Evolutionary conservation across 176 grass and related monocot genomes (phyloP).

Genomic region (Aegilops speltoides): DNA sequence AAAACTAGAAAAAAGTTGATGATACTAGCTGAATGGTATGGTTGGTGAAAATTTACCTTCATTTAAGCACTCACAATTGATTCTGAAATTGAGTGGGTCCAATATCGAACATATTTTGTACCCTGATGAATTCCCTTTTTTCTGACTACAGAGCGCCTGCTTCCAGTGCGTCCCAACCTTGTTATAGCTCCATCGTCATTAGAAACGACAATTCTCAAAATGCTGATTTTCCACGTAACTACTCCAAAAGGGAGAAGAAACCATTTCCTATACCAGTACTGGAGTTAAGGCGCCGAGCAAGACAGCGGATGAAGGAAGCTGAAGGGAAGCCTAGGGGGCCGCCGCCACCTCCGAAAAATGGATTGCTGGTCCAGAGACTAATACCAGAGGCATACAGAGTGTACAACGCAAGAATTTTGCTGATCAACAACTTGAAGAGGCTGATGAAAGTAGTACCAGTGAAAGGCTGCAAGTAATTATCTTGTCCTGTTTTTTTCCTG

Average conservation of each 20-base stretch:
- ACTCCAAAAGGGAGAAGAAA: conserved; percentile 91
- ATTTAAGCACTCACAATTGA: not conserved
- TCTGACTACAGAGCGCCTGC: conserved; percentile 27
- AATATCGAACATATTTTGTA: not conserved
- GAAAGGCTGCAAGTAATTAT: conserved; percentile 88
- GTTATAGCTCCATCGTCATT: conserved; percentile 9
- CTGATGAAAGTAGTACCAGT: conserved; percentile 91
- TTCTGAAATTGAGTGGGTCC: not conserved
- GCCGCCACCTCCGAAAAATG: conserved; percentile 77
- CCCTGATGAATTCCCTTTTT: not conserved
- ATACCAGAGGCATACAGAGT: conserved; percentile 90
- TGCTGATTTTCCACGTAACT: conserved; percentile 70
- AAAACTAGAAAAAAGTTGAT: not conserved
- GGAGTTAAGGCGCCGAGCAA: conserved; percentile 84
- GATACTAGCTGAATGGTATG: not conserved
- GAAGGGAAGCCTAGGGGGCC: conserved; percentile 58
- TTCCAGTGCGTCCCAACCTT: conserved; percentile 29
- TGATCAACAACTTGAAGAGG: conserved; percentile 91
- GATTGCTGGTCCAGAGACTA: conserved; percentile 73
- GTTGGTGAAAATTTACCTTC: not conserved
- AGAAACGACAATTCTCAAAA: conserved; percentile 77
- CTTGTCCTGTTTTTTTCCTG: conserved; percentile 4
- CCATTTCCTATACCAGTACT: conserved; percentile 88
- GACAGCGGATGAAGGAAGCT: conserved; percentile 69
- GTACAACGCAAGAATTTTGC: conserved; percentile 83